Conservation (phyloP, 2,329 filamentous ascomycete species). For the Colletotrichum spinosum region DNA sequence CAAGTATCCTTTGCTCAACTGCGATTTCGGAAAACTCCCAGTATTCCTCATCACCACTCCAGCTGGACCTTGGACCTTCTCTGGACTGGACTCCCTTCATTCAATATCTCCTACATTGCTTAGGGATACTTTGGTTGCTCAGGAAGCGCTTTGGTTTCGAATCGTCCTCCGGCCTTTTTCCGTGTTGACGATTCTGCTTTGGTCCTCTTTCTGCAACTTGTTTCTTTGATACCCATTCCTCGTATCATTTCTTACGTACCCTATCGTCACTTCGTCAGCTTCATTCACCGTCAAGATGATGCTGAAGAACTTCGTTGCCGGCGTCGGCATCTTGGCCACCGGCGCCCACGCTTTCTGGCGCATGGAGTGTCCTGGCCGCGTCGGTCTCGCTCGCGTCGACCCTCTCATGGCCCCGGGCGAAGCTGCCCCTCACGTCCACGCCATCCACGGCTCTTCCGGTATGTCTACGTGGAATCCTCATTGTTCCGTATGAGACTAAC, state of each 20-base stretch:
- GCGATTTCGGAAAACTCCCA: conserved; percentile 2
- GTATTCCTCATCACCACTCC: conserved; percentile 9
- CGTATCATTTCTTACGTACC: conserved; percentile 24
- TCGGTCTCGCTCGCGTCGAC: conserved; percentile 80
- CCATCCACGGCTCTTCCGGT: conserved; percentile 82
- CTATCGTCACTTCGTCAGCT: background rate
- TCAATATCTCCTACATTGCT: conserved; percentile 12
- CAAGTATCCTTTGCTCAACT: conserved; percentile 20
- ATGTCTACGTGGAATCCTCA: conserved; percentile 50
- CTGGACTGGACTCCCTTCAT: background rate
- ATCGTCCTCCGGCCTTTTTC: conserved; percentile 7
- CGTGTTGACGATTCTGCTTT: conserved; percentile 5
- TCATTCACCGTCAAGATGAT: conserved; percentile 40
- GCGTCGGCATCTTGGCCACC: background rate
- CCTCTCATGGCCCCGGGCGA: conserved; percentile 75
- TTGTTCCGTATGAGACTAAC: conserved; percentile 37
- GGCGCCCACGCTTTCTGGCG: conserved; percentile 83
- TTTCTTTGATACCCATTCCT: conserved; percentile 30
- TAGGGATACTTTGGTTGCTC: conserved; percentile 17
- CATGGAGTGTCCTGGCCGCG: conserved; percentile 81
- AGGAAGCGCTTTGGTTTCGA: conserved; percentile 13
- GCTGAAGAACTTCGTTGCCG: conserved; percentile 2
- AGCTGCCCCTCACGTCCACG: conserved; percentile 75
- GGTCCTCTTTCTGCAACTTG: conserved; percentile 31
- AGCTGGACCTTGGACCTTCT: conserved; percentile 23